Evolutionary conservation across 2,329 filamentous ascomycete species (phyloP).

Genomic region (Trichoderma semiorbis): DNA sequence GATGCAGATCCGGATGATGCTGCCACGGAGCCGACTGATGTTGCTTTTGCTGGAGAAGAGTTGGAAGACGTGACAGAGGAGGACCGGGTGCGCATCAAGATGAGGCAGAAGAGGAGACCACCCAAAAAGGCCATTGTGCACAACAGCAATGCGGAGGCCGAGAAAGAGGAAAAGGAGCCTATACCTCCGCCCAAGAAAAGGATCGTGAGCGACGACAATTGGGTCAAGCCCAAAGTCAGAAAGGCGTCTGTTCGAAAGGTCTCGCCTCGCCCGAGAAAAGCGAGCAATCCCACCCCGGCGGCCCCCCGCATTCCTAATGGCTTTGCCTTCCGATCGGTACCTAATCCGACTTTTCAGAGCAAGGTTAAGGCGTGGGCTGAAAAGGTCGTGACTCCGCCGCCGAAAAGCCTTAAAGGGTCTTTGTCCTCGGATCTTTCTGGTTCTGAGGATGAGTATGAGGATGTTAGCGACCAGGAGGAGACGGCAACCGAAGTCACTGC

Average conservation of each 20-base stretch:
- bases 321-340: conserved; percentile 51
- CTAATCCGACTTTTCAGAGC: conserved; percentile 53
- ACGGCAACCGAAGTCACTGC: conserved; percentile 31
- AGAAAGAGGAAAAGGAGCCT: conserved; percentile 31
- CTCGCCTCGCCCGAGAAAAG: conserved; percentile 35
- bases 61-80: conserved; percentile 57
- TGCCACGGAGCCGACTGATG: conserved; percentile 57
- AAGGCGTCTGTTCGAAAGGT: conserved; percentile 44
- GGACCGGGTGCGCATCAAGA: conserved; percentile 56
- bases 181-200: conserved; percentile 74
- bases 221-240: conserved; percentile 62
- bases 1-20: conserved; percentile 49
- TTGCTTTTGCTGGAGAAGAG: conserved; percentile 58
- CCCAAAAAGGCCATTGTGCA: conserved; percentile 26
- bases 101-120: conserved; percentile 44
- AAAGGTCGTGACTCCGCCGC: conserved; percentile 47
- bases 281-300: conserved; percentile 21
- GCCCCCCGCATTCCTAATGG: conserved; percentile 51
- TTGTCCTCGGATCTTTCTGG: conserved; percentile 1
- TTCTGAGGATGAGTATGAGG: conserved; percentile 27
- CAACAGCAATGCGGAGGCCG: conserved; percentile 21
- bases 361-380: conserved; percentile 63
- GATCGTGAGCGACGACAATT: conserved; percentile 90
- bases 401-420: conserved; percentile 34
- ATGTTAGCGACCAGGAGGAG: conserved; percentile 28